A percentile compares a stretch with the other conserved stretches of the same genome.
These are phyloP conservation scores for Fragaria nilgerrensis DNA, from an alignment of 306 rosid genomes.

Conservation along the genomic window DNA sequence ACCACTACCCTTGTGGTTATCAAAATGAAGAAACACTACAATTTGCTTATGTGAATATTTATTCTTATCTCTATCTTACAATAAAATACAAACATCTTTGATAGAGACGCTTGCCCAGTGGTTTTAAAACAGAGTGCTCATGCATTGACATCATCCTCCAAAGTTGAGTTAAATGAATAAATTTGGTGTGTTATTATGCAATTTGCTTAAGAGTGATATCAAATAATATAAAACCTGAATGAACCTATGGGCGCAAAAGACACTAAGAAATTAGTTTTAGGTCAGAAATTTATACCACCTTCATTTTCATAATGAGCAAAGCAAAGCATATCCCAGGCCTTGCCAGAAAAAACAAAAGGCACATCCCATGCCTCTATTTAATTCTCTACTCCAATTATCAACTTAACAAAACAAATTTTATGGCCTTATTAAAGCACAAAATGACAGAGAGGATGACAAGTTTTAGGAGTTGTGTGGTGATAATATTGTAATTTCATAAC, in stretches of 20 bases:
- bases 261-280: background rate
- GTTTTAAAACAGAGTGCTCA: background rate
- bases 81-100: background rate
- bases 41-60: background rate
- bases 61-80: background rate
- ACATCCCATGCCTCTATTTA: slow-evolving; percentile 12
- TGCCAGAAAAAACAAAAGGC: background rate
- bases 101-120: background rate
- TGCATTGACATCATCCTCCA: background rate
- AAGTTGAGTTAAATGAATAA: too few relatives aligned
- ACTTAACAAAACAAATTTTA: background rate
- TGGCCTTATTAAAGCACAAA: background rate
- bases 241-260: background rate
- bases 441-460: background rate
- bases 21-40: background rate
- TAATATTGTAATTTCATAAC: background rate
- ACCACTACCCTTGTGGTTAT: background rate
- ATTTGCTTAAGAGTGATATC: background rate
- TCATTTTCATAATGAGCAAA: background rate
- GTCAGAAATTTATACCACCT: background rate
- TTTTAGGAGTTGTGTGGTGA: background rate
- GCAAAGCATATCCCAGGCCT: background rate
- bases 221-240: background rate
- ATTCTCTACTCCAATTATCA: background rate
- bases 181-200: background rate